Percentiles rank a stretch among this genome's conserved stretches.
These are phyloP conservation scores for Ascochyta viciae-villosae DNA, from an alignment of 2,329 filamentous ascomycete species.

Conservation along the genomic window DNA sequence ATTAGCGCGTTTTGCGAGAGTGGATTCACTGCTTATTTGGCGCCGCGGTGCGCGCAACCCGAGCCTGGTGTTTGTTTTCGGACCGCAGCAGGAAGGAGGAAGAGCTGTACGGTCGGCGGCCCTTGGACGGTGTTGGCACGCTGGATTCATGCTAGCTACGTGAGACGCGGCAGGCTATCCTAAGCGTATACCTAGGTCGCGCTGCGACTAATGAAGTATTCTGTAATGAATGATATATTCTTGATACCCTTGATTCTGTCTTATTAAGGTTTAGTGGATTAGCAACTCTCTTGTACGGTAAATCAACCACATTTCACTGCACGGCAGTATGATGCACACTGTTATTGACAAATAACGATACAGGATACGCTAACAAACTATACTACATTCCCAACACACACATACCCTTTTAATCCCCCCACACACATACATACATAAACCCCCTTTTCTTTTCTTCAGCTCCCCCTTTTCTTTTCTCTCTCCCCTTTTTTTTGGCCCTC, in stretches of 20 bases:
- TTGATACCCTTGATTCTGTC: slow-evolving; percentile 6
- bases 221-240: slow-evolving; percentile 21
- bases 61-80: slow-evolving; percentile 3
- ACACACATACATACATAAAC: background rate
- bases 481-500: background rate
- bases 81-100: background rate
- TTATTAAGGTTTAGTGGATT: too few species aligned
- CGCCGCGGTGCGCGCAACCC: background rate
- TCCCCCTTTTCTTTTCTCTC: too few species aligned
- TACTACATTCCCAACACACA: background rate
- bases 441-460: too few species aligned
- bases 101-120: background rate
- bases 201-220: slow-evolving; percentile 19
- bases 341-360: too few species aligned
- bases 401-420: background rate
- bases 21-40: background rate
- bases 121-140: background rate
- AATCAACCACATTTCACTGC: too few species aligned
- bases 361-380: background rate
- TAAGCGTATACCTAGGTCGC: slow-evolving; percentile 2
- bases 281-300: too few species aligned
- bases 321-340: too few species aligned
- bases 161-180: slow-evolving; percentile 2
- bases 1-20: slow-evolving; percentile 12
- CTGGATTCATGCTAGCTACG: background rate